These are phyloP conservation scores for Ustulina deusta DNA, from an alignment of 2,329 filamentous ascomycete genomes.

Conservation along the genomic window DNA sequence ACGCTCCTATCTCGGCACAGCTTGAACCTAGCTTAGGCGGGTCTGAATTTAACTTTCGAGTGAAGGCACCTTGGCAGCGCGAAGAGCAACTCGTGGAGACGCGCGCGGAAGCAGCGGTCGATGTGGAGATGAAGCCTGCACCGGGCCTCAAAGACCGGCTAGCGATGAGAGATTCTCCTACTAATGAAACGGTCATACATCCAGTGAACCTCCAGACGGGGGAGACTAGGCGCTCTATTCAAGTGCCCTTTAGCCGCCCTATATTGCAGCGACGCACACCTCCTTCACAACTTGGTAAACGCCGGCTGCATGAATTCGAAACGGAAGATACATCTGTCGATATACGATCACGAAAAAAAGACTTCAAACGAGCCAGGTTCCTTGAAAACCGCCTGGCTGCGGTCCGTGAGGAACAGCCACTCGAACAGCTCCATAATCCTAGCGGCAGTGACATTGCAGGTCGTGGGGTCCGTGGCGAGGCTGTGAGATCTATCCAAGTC, in stretches of 20 bases:
- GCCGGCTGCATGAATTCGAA: not conserved
- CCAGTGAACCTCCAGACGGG: not conserved
- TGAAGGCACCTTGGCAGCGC: not conserved
- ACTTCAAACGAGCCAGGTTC: not conserved
- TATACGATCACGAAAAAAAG: no score
- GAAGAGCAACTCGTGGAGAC: not conserved
- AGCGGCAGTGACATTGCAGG: not conserved
- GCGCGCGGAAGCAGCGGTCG: not conserved
- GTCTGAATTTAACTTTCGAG: not conserved
- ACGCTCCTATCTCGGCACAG: not conserved
- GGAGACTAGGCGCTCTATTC: not conserved
- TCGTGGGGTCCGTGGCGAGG: not conserved
- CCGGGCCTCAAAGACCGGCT: not conserved
- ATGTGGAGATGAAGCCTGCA: not conserved
- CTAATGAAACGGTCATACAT: not conserved
- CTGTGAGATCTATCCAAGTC: conserved; percentile 2
- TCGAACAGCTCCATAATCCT: not conserved
- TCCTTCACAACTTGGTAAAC: not conserved
- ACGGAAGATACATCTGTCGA: not conserved
- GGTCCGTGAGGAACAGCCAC: not conserved
- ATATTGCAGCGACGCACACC: not conserved
- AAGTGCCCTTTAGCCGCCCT: not conserved
- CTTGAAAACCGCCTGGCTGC: not conserved
- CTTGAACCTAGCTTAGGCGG: not conserved
- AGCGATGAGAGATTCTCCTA: not conserved